Conservation (phyloP, 2,329 filamentous ascomycete genomes). For the Botrytis byssoidea region DNA sequence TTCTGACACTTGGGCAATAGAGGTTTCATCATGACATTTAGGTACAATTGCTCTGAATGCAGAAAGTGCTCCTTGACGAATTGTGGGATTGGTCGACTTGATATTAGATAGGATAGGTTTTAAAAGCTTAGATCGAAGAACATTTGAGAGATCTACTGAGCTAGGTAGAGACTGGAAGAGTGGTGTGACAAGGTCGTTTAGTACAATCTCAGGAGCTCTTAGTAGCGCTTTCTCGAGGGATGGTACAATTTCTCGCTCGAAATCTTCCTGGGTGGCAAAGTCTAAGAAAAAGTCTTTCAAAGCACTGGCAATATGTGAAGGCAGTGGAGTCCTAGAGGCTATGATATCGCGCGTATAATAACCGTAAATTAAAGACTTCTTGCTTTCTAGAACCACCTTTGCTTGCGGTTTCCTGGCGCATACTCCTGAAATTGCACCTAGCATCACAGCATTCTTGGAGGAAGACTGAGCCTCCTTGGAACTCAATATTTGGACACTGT, state of each 20-base stretch:
- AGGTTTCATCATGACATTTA: conserved; percentile 55
- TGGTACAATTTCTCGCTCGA: conserved; percentile 74
- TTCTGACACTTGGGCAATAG: conserved; percentile 67
- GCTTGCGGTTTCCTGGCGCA: conserved; percentile 67
- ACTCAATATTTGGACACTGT: conserved; percentile 65
- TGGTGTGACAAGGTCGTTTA: conserved; percentile 74
- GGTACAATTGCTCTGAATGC: conserved; percentile 71
- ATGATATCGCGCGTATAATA: conserved; percentile 87
- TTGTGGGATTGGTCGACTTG: conserved; percentile 80
- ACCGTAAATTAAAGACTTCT: conserved; percentile 71
- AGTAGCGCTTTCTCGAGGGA: conserved; percentile 85
- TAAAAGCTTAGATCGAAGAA: conserved; percentile 69
- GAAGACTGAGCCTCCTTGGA: conserved; percentile 63
- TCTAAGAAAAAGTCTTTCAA: conserved; percentile 78
- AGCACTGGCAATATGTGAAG: conserved; percentile 68
- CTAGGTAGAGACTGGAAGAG: conserved; percentile 68
- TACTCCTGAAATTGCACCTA: conserved; percentile 86
- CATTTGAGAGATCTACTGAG: conserved; percentile 72
- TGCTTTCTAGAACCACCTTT: conserved; percentile 59
- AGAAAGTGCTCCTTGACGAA: conserved; percentile 72
- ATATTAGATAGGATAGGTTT: conserved; percentile 88
- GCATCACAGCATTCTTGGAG: conserved; percentile 70
- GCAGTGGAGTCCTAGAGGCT: conserved; percentile 70
- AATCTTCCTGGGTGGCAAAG: conserved; percentile 71
- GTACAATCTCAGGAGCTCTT: conserved; percentile 83